Conservation (phyloP, 192 early-diverging fungal species). For the Globomyces pollinis-pini region DNA sequence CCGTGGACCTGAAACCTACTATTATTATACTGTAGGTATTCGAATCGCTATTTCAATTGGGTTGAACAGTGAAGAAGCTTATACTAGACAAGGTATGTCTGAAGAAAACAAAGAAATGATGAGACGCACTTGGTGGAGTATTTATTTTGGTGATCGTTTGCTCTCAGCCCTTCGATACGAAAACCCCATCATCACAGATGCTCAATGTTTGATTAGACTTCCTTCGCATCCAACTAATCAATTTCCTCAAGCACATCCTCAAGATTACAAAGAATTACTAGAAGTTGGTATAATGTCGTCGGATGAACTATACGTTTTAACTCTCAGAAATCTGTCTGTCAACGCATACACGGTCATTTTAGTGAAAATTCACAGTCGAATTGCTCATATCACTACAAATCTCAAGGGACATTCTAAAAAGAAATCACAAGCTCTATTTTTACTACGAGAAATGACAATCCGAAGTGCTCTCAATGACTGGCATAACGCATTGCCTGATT, state of each 20-base stretch:
- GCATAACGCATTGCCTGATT: not conserved
- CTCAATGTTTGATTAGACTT: not conserved
- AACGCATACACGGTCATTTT: not conserved
- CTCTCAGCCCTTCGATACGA: not conserved
- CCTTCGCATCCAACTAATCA: not conserved
- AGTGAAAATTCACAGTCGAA: conserved; percentile 2
- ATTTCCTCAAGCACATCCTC: not conserved
- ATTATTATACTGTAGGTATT: conserved; percentile 5
- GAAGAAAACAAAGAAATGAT: conserved; percentile 6
- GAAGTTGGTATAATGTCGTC: conserved; percentile 12
- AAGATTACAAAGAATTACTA: not conserved
- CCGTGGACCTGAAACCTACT: not conserved
- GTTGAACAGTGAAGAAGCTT: conserved; percentile 14
- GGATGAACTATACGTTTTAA: not conserved
- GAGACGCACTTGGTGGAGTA: conserved; percentile 3
- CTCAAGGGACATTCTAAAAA: not conserved
- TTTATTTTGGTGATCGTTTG: conserved; percentile 6
- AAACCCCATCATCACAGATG: conserved; percentile 4
- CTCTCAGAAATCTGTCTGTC: not conserved
- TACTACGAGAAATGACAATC: not conserved
- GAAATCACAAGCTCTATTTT: not conserved
- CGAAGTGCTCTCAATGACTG: not conserved
- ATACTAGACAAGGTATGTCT: not conserved
- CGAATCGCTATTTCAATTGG: conserved; percentile 9
- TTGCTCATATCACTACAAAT: not conserved